Evolutionary conservation across 2,329 filamentous ascomycete genomes (phyloP).

Genomic region (Dryadomyces sulphureus): DNA sequence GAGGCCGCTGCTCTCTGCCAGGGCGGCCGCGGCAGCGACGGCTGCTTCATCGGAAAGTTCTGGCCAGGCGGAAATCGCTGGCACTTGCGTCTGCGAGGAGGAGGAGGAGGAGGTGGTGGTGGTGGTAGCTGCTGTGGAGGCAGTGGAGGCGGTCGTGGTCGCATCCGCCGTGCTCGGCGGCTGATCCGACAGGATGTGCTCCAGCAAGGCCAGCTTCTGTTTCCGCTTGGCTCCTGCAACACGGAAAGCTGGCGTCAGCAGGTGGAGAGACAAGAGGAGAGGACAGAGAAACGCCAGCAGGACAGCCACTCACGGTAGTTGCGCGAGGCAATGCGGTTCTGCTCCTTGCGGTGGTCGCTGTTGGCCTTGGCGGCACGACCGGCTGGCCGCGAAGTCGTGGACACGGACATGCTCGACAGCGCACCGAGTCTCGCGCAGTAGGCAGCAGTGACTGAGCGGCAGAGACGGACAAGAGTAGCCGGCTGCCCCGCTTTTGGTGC

Average conservation of each 20-base stretch:
- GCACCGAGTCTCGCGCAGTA: neutral
- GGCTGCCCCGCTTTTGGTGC: too few relatives aligned
- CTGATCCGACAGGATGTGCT: constrained; percentile 20
- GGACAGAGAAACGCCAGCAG: neutral
- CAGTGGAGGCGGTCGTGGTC: too few relatives aligned
- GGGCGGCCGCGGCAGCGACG: neutral
- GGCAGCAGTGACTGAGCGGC: neutral
- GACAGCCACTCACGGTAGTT: constrained; percentile 11
- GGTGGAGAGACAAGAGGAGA: neutral
- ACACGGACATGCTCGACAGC: neutral
- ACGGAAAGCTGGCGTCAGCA: constrained; percentile 7
- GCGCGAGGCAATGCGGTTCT: constrained; percentile 15
- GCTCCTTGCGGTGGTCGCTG: constrained; percentile 13
- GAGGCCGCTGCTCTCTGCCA: too few relatives aligned
- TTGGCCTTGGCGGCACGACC: constrained; percentile 7
- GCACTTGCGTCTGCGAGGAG: too few relatives aligned
- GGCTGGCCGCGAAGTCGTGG: neutral
- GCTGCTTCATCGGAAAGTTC: too few relatives aligned
- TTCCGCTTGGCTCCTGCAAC: constrained; percentile 25
- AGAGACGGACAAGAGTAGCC: neutral
- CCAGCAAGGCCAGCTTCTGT: constrained; percentile 25
- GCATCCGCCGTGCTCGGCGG: neutral
- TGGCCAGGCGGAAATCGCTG: neutral
- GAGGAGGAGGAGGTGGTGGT: too few relatives aligned
- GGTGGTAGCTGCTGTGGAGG: too few relatives aligned